Evolutionary conservation across 139 green algal genomes (phyloP), one percentile per base, ranked within the genome.

Genomic region (Eudorina sp.): DNA sequence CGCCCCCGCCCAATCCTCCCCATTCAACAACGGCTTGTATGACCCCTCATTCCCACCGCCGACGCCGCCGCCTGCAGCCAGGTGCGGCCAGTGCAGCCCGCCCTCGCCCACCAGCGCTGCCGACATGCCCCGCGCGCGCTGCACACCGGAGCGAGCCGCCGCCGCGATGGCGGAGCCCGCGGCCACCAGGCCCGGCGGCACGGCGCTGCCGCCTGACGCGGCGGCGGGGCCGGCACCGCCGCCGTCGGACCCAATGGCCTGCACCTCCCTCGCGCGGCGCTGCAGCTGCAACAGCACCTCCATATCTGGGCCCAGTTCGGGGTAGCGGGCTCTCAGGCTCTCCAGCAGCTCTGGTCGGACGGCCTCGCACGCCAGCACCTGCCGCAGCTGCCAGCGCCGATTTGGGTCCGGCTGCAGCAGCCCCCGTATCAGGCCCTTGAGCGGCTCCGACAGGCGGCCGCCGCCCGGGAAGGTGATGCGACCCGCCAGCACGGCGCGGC

Each of bases 351-450:
- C 46, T 8, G 82, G 82, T 4, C 6, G 27, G 29, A 88, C 43
- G 9, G 48, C 64, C 25, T 79, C 66, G 46, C 31, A 25, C 3
- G 64, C 64, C 31, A 88, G 82, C 34, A 88, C 82, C 82, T 88
- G 64, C 9, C 82, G 62, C n/a, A 78, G 62, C 64, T 79, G 64
- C 82, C 82, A 88, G 82, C 82, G 82, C 25, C 82, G 82, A 27
- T 68, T 80, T 23, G 66, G 64, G 66, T 88, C 82, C 13, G 64
- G 82, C 66, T 88, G 82, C 66, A 88, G 66, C 82, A 88, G 66
- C 23, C 82, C 82, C 4, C 64, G 82, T 6, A 88, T 80, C 34
- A 88, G 66, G 19, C 31, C 64, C 41, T 62, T 46, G 34, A 34
- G 3, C 4, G 60, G 41, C 60, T 77, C 80, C 29, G 51, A 74